Conservation (phyloP, 176 grass and related monocot species). For the Elaeis guineensis region DNA sequence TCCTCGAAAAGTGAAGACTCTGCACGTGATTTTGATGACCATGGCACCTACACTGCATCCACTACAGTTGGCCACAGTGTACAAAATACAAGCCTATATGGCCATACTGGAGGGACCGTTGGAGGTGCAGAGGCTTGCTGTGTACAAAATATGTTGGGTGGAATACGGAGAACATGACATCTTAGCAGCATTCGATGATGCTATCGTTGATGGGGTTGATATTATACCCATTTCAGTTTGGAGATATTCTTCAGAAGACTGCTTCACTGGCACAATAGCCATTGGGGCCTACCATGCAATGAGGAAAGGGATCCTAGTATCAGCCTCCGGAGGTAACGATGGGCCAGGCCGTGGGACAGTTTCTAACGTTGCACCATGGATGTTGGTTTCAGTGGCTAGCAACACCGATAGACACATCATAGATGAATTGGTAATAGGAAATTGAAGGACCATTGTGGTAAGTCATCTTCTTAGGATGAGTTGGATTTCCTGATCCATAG, state of each 20-base stretch:
- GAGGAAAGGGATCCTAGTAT: conserved; percentile 15
- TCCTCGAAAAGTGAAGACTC: conserved; percentile 3
- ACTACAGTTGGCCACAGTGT: conserved; percentile 19
- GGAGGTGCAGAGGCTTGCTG: conserved; percentile 24
- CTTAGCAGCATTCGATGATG: no score
- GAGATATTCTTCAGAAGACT: no score
- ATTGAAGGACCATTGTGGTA: conserved; percentile 19
- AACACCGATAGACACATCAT: conserved; percentile 24
- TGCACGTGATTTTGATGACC: conserved; percentile 10
- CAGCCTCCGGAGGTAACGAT: conserved; percentile 13
- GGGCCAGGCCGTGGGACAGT: background rate
- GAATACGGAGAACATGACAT: conserved; percentile 16
- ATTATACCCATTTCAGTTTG: conserved; percentile 31
- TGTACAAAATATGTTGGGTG: conserved; percentile 31
- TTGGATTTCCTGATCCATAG: no score
- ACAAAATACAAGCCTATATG: conserved; percentile 7
- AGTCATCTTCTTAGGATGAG: no score
- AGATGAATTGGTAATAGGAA: conserved; percentile 18
- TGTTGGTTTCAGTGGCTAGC: conserved; percentile 21
- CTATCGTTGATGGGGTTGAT: conserved; percentile 40
- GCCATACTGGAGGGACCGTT: conserved; percentile 5
- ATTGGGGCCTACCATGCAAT: conserved; percentile 37
- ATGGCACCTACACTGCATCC: conserved; percentile 36
- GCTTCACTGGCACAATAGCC: background rate
- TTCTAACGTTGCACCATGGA: conserved; percentile 36